phyloP scores from a whole-genome alignment of 257 asterid species.

The Buddleja alternifolia region DNA sequence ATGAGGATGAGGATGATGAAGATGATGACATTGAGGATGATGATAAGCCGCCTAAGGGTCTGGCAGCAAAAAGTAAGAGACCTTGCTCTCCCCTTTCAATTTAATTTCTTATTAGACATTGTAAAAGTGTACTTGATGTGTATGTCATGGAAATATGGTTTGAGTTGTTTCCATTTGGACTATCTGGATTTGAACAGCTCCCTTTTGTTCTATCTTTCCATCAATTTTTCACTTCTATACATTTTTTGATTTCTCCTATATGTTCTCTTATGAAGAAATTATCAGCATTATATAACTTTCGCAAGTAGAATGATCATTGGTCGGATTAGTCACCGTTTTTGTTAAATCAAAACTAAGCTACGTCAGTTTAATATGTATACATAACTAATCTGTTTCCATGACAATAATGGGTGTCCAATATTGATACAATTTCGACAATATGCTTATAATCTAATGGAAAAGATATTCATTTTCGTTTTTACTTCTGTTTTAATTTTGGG shows the following conservation, averaged over 20 bases:
- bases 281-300: no score
- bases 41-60: conserved; percentile 58
- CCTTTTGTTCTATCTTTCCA: background rate
- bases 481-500: background rate
- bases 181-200: background rate
- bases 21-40: conserved; percentile 47
- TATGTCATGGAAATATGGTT: conserved; percentile 6
- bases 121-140: background rate
- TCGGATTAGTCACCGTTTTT: no score
- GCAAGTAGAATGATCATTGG: no score
- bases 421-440: conserved; percentile 22
- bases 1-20: conserved; percentile 48
- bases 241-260: background rate
- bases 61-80: conserved; percentile 74
- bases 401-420: background rate
- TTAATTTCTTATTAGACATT: background rate
- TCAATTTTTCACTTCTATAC: background rate
- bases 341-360: no score
- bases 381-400: conserved; percentile 4
- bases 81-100: conserved; percentile 23
- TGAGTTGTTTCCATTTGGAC: conserved; percentile 1
- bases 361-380: background rate
- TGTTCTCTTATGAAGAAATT: no score
- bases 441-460: conserved; percentile 9
- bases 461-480: conserved; percentile 16